Conservation (phyloP, 139 green algal species). For the Diplosphaera chodatii region DNA sequence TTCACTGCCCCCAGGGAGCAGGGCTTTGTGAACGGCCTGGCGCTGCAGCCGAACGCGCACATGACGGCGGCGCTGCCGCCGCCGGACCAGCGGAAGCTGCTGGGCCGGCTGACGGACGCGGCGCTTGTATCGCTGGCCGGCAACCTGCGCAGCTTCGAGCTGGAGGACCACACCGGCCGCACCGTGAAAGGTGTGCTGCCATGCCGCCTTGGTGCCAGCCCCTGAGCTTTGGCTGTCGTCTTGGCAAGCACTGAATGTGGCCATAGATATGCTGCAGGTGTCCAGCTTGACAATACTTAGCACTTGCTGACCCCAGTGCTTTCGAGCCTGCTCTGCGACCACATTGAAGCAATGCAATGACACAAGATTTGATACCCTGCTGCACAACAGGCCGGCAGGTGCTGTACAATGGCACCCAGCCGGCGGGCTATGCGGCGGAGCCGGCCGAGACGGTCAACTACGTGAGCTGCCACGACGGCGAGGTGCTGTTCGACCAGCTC, state of each 20-base stretch:
- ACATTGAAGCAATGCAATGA: no score
- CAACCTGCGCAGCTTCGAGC: slow-evolving; percentile 41
- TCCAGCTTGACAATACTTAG: no score
- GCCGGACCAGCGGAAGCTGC: slow-evolving; percentile 29
- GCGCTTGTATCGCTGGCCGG: slow-evolving; percentile 58
- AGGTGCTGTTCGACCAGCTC: slow-evolving; percentile 79
- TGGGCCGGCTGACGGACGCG: slow-evolving; percentile 52
- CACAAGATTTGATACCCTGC: no score
- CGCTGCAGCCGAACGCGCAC: neutral
- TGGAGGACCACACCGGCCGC: neutral
- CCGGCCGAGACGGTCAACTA: slow-evolving; percentile 77
- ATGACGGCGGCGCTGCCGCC: neutral
- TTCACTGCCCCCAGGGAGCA: neutral
- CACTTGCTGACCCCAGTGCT: no score
- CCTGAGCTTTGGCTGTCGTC: no score
- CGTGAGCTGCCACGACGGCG: slow-evolving; percentile 84
- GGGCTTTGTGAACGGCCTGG: neutral
- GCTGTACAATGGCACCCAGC: slow-evolving; percentile 23
- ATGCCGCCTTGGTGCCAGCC: no score
- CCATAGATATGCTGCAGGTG: no score
- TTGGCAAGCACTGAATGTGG: no score
- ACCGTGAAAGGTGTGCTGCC: neutral
- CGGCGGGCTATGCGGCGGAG: slow-evolving; percentile 48
- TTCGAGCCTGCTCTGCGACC: no score
- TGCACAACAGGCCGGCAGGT: slow-evolving; percentile 15